These are phyloP conservation scores for Margaritispora aquatica DNA, from an alignment of 495 filamentous ascomycete genomes.

Conservation along the genomic window DNA sequence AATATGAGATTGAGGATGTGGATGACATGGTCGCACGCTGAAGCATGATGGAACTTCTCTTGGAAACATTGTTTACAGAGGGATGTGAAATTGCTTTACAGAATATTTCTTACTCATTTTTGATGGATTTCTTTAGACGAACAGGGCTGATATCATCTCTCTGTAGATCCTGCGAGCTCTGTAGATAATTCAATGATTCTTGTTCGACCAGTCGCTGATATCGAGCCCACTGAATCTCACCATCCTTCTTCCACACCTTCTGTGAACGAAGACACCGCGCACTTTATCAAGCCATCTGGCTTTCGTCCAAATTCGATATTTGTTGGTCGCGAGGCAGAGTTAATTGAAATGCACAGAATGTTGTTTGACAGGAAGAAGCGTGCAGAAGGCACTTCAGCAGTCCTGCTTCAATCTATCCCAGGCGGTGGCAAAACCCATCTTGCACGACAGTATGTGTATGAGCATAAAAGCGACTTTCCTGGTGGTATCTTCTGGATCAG, in stretches of 20 bases:
- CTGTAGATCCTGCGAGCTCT: conserved; percentile 25
- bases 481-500: conserved; percentile 80
- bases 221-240: conserved; percentile 25
- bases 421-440: conserved; percentile 78
- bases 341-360: conserved; percentile 60
- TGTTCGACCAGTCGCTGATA: conserved; percentile 23
- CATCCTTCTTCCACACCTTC: not conserved
- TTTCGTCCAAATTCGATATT: conserved; percentile 77
- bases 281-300: conserved; percentile 64
- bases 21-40: not conserved
- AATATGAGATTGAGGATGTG: not conserved
- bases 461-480: conserved; percentile 56
- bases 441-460: conserved; percentile 74
- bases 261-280: conserved; percentile 18
- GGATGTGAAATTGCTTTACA: not conserved
- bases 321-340: conserved; percentile 65
- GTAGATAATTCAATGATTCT: conserved; percentile 24
- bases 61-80: too few relatives aligned
- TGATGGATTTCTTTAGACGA: conserved; percentile 5
- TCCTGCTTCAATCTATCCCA: conserved; percentile 67
- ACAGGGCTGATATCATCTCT: conserved; percentile 22
- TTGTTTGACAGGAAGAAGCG: conserved; percentile 59
- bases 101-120: not conserved
- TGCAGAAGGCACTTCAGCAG: conserved; percentile 56
- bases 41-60: not conserved